These are phyloP conservation scores for Morella rubra DNA, from an alignment of 306 rosid genomes.

Conservation along the genomic window DNA sequence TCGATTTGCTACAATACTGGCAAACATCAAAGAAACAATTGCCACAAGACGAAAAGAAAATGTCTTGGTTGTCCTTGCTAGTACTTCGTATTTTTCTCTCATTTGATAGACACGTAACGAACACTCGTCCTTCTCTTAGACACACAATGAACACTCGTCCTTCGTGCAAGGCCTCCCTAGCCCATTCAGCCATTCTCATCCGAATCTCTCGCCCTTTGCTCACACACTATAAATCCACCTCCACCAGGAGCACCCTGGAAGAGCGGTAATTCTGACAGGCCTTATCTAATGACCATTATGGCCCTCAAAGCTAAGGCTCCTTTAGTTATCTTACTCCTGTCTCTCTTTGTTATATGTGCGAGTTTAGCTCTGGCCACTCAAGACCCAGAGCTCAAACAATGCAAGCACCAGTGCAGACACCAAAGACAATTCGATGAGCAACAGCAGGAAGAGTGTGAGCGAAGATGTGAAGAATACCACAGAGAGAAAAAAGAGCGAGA, in stretches of 20 bases:
- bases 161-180: slow-evolving; percentile 30
- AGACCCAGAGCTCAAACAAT: slow-evolving; percentile 48
- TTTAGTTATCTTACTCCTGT: slow-evolving; percentile 19
- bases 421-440: slow-evolving; percentile 26
- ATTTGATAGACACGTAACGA: slow-evolving; percentile 25
- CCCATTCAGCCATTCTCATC: neutral
- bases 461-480: slow-evolving; percentile 37
- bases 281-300: slow-evolving; percentile 4
- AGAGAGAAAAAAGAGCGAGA: slow-evolving; percentile 38
- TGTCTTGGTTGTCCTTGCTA: slow-evolving; percentile 6
- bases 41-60: neutral
- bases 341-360: slow-evolving; percentile 19
- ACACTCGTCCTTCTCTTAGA: slow-evolving; percentile 30
- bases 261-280: neutral
- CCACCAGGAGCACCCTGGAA: neutral
- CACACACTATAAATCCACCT: neutral
- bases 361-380: slow-evolving; percentile 7
- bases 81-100: neutral
- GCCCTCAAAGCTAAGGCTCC: slow-evolving; percentile 23
- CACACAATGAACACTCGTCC: slow-evolving; percentile 39
- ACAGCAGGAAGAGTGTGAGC: slow-evolving; percentile 32
- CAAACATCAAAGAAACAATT: neutral
- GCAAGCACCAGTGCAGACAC: slow-evolving; percentile 55
- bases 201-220: neutral
- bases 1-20: neutral